Percentiles rank a stretch among this genome's conserved stretches.
These are phyloP conservation scores for Boletus smithii DNA, from an alignment of 1,284 basidiomycete species.

Conservation along the genomic window DNA sequence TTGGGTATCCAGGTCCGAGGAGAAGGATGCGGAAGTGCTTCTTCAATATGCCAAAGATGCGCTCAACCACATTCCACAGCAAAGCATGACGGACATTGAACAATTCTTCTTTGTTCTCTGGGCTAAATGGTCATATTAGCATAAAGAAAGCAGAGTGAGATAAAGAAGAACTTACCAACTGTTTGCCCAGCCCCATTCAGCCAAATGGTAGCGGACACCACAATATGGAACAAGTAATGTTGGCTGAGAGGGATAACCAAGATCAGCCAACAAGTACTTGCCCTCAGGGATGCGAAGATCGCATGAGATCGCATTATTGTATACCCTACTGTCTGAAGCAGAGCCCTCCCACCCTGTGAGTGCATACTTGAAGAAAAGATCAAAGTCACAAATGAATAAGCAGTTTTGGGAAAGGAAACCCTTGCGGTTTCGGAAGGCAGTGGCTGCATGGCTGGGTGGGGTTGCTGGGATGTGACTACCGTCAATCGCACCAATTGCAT, in stretches of 20 bases:
- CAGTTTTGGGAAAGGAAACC: constrained; percentile 28
- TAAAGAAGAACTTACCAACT: neutral
- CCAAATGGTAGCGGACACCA: constrained; percentile 2
- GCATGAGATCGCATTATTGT: neutral
- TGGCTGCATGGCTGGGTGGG: neutral
- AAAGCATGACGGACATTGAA: constrained; percentile 41
- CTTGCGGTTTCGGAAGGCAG: constrained; percentile 19
- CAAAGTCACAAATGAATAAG: constrained; percentile 21
- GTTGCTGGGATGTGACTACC: constrained; percentile 1
- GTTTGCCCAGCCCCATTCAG: neutral
- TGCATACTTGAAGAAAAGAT: constrained; percentile 4
- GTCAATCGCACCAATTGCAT: constrained; percentile 5
- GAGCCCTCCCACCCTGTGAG: constrained; percentile 14
- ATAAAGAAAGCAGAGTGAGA: neutral
- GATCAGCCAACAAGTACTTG: constrained; percentile 17
- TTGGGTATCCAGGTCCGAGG: constrained; percentile 6
- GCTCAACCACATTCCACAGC: constrained; percentile 40
- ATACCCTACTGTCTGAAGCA: constrained; percentile 9
- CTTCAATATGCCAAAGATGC: constrained; percentile 43
- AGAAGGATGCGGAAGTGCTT: constrained; percentile 30
- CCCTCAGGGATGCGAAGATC: constrained; percentile 8
- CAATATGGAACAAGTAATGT: neutral
- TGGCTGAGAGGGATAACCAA: neutral
- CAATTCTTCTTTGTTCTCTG: constrained; percentile 33
- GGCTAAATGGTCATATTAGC: neutral